Conservation (phyloP, 2,329 filamentous ascomycete genomes). For the Pyrenophora tritici-repentis region DNA sequence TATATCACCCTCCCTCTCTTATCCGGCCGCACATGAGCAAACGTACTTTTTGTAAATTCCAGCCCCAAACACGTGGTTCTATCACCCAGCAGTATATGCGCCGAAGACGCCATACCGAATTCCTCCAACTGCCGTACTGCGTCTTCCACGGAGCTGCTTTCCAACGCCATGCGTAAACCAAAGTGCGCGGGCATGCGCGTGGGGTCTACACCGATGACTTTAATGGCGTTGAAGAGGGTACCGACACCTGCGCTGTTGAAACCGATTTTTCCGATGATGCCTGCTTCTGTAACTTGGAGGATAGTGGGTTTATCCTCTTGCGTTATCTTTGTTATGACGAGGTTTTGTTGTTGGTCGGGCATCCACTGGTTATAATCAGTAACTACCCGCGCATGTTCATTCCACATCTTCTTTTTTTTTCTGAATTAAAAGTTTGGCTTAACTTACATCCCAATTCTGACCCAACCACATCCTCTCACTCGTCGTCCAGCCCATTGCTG, state of each 20-base stretch:
- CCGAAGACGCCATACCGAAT: constrained; percentile 58
- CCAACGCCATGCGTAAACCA: constrained; percentile 61
- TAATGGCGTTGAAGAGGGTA: constrained; percentile 66
- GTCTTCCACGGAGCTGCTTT: constrained; percentile 54
- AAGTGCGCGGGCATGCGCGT: constrained; percentile 64
- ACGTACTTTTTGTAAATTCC: constrained; percentile 52
- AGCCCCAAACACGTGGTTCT: constrained; percentile 53
- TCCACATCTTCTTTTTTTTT: not conserved
- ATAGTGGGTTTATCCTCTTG: constrained; percentile 55
- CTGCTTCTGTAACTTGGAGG: constrained; percentile 63
- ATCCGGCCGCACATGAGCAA: constrained; percentile 42
- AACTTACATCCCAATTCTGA: constrained; percentile 64
- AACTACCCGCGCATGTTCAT: not conserved
- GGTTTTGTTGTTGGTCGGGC: constrained; percentile 54
- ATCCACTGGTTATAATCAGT: constrained; percentile 52
- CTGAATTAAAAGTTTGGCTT: not conserved
- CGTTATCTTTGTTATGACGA: constrained; percentile 55
- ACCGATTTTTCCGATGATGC: constrained; percentile 69
- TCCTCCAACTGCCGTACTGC: constrained; percentile 54
- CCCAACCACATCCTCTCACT: constrained; percentile 50
- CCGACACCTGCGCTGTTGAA: constrained; percentile 65
- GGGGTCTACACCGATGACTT: constrained; percentile 59
- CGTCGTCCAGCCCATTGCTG: constrained; percentile 55
- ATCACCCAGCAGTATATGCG: constrained; percentile 62
- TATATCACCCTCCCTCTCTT: constrained; percentile 46